A percentile compares a stretch with the other conserved stretches of the same genome.
These are phyloP conservation scores for Climacium dendroides DNA, from an alignment of 225 moss, liverwort and hornwort genomes.

Conservation along the genomic window DNA sequence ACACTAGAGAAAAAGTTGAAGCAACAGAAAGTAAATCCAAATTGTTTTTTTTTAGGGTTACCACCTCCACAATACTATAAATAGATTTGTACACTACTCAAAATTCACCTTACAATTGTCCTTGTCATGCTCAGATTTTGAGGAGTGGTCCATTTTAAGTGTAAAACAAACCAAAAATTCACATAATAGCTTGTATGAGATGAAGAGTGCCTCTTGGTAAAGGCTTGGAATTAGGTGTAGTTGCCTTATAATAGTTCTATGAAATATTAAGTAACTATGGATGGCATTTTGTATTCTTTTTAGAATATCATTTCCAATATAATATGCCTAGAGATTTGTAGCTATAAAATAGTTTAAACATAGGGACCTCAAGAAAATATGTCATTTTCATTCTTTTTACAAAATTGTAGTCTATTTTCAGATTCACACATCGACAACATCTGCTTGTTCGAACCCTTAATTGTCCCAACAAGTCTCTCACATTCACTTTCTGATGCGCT, in stretches of 20 bases:
- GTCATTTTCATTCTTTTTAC: background rate
- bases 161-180: background rate
- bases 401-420: background rate
- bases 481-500: accelerated
- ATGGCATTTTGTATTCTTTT: background rate
- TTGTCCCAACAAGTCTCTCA: accelerated
- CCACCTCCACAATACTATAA: no score
- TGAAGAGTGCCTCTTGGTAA: background rate
- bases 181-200: background rate
- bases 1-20: no score
- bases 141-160: no score
- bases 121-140: no score
- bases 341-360: background rate
- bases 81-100: no score
- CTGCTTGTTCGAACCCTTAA: background rate
- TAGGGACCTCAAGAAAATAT: background rate
- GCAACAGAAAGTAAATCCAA: no score
- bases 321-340: background rate
- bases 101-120: no score
- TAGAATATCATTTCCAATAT: background rate
- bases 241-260: background rate
- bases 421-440: accelerated
- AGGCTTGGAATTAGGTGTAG: background rate
- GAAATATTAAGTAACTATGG: accelerated
- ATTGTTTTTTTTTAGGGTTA: no score